Evolutionary conservation across 148 eudicot genomes (phyloP), one percentile per base, ranked within the genome.

Genomic region (Diospyros kaki): DNA sequence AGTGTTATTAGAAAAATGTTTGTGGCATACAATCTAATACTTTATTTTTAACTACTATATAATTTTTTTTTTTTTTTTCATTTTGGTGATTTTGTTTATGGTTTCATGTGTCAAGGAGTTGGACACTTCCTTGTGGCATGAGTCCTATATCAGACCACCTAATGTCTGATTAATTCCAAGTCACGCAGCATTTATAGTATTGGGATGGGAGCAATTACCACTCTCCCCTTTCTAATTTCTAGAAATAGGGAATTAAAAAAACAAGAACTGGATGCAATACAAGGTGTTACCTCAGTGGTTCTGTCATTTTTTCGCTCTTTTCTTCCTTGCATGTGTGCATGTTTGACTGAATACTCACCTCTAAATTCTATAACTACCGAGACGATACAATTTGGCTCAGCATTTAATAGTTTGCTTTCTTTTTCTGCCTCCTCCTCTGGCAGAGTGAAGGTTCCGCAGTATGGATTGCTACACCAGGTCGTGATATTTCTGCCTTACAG

Each of bases 391-490:
- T 53, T 53, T 53, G 10, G 13, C 9, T 0, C 12, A 53, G 56
- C 42, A 12, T 65, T 10, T 6, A 70, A 50, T 62, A 3, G 39
- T 9, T 65, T 48, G 46, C 45, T 51, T 76, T 41, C 54, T 62
- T n/a, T 69, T 43, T 72, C 82, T 60, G 5, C 46, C 3, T 76
- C 41, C 14, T 61, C 63, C 63, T 43, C 58, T 73, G 72, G 86
- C 87, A 90, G 92, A 90, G 78, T 44, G 98, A 93, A 86, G 96
- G 96, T 70, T 75, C 89, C 11, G 87, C 91, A 40, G 85, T 90
- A 59, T 93, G 97, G 97, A 72, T 84, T 72, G 80, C 91, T 41
- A 79, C 87, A 59, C 89, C 90, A 13, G 88, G 87, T 71, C 89
- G 93, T 59, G 97, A 93, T 70, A 83, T 93, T 5, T 73, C 93